Base-by-base conservation (phyloP, 129 eudicot genomes). In the Lonicera japonica region DNA sequence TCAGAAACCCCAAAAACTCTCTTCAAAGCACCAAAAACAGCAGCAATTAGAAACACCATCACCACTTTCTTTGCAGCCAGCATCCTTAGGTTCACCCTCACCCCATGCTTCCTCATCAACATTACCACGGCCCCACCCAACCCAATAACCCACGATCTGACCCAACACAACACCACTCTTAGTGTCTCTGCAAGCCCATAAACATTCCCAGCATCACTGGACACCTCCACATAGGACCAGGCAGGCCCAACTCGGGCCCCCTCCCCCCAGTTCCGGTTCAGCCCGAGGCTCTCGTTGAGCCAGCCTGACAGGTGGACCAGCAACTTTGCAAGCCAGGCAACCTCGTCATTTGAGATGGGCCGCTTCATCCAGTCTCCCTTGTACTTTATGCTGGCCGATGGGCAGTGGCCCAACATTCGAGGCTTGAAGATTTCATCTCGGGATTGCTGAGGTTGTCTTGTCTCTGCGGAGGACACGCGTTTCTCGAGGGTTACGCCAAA, bases 341-440 rank as follows among this genome's bases (percentile, higher is more conserved):
- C 78, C 82, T 87, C 98, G 21, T 91, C 98, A 18, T 61, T 58
- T 0, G 98, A 87, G 43, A 83, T 70, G 20, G 96, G 98, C 72
- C 96, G 90, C 66, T 75, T 82, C 88, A 87, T 84, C 95, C 95
- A 84, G 66, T 91, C 94, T 47, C 96, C 96, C 67, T 77, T 88
- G 94, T 81, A 88, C 18, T 84, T 77, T 50, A 77, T 65, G 41
- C 70, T 79, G 0, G 72, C 45, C 63, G 56, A 63, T 11, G 43
- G 75, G 43, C 65, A 70, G 69, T 75, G 84, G 23, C 82, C 77
- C 20, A 75, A 75, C 29, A 79, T 80, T 70, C 90, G 82, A 38
- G 98, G 98, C 51, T 66, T 70, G 77, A 91, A 91, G 63, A 84
- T 74, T 16, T 84, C 96, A 23, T 76, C 80, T 13, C 83, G 86